phyloP scores from a whole-genome alignment of 139 green algal species.

The Chlamydomonas applanata region DNA sequence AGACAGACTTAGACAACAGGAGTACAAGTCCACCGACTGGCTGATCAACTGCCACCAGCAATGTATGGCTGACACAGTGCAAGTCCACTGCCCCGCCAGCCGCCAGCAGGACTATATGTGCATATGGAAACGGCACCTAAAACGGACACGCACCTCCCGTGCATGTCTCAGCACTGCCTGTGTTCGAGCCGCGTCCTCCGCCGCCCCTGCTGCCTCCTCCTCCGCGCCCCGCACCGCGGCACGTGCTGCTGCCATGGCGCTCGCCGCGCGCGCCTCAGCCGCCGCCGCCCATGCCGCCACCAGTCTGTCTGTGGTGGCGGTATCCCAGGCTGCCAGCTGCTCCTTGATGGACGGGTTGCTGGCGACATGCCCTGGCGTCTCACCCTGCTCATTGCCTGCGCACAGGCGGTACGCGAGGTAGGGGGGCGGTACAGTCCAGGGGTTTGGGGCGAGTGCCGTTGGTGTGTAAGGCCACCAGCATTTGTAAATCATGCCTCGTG shows the following conservation, averaged over 20 bases:
- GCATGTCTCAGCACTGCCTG: conserved; percentile 26
- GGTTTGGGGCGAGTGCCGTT: too few species aligned
- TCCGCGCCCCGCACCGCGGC: conserved; percentile 18
- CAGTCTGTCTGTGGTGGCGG: conserved; percentile 32
- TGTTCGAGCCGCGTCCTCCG: conserved; percentile 10
- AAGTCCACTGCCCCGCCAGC: too few species aligned
- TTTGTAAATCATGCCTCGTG: too few species aligned
- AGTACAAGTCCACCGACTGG: not conserved
- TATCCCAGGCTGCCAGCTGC: conserved; percentile 37
- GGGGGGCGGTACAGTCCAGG: not conserved
- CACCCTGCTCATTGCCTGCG: conserved; percentile 36
- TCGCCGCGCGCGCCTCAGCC: not conserved
- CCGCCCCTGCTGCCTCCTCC: conserved; percentile 14
- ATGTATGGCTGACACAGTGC: too few species aligned
- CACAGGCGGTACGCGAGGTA: not conserved
- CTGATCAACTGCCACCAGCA: too few species aligned
- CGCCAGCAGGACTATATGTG: too few species aligned
- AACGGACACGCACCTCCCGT: conserved; percentile 9
- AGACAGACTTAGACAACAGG: not conserved
- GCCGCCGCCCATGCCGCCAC: conserved; percentile 9
- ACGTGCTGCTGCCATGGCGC: not conserved
- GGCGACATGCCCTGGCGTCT: conserved; percentile 43
- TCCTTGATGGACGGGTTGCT: conserved; percentile 22
- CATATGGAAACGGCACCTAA: too few species aligned
- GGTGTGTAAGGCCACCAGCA: too few species aligned